Base-by-base conservation (phyloP, 176 grass and related monocot genomes). In the Microstegium vimineum region DNA sequence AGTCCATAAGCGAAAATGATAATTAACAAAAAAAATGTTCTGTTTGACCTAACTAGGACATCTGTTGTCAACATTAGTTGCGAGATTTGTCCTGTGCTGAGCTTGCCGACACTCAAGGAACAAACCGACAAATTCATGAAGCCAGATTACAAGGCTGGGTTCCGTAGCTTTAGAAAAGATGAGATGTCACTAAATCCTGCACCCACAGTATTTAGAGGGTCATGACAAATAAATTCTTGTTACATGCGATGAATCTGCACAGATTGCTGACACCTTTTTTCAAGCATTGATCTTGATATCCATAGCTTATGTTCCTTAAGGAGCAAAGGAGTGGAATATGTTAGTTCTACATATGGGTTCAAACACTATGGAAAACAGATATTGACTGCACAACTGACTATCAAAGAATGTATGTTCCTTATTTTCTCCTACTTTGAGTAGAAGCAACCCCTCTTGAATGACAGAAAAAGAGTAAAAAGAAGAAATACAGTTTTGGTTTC, bases 31-130 rank as follows among this genome's bases (percentile, higher is more conserved):
- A 42, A 11, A n/a, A 9, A 23, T 27, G 5, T 76, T 59, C 22
- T 81, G 37, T 74, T 62, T 81, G 71, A 66, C 70, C 62, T 57
- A 33, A 75, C 14, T n/a, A n/a, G n/a, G n/a, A n/a, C n/a, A n/a
- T n/a, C n/a, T n/a, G n/a, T n/a, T n/a, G n/a, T n/a, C n/a, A n/a
- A n/a, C n/a, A n/a, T n/a, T 2, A 77, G 40, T 62, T 32, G 18
- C 23, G 60, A 66, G 5, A 49, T 49, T 49, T 62, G 16, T 35
- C 23, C 10, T 71, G 30, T 10, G 14, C 9, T 33, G 14, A 42
- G 7, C 30, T 76, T 77, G 69, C 69, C 76, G 49, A 26, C 59
- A 74, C 66, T 34, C 36, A 82, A 51, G 41, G 41, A 63, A 80
- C 62, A 72, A 34, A n/a, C 49, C 77, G 51, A 76, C 70, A 68